Conservation (phyloP, 768 basidiomycete genomes). For the Cantharellus anzutake region DNA sequence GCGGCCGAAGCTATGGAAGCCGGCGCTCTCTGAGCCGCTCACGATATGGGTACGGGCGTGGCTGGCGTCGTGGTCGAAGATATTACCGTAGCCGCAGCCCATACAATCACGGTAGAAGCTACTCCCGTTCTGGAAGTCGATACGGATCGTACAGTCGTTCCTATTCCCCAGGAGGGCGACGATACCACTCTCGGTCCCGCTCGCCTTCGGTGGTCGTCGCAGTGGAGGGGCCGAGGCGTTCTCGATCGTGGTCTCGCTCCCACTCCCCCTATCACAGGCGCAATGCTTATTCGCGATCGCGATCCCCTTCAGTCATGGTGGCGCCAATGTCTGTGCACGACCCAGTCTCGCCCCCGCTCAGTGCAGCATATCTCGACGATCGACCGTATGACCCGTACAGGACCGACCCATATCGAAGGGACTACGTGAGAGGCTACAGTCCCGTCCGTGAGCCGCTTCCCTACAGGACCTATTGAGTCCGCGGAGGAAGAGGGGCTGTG, state of each 20-base stretch:
- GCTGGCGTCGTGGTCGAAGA: slow-evolving; percentile 7
- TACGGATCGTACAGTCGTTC: neutral
- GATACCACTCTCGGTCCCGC: neutral
- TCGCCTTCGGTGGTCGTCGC: slow-evolving; percentile 6
- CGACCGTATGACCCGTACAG: no score
- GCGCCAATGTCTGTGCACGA: no score
- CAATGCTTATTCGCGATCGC: neutral
- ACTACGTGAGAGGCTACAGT: no score
- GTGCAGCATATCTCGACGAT: no score
- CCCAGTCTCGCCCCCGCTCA: no score
- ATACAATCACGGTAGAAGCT: neutral
- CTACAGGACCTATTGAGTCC: no score
- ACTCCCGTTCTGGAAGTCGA: neutral
- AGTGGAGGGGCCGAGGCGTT: neutral
- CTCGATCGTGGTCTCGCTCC: neutral
- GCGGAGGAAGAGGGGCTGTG: no score
- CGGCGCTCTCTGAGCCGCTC: slow-evolving; percentile 6
- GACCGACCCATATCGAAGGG: no score
- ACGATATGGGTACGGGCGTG: slow-evolving; percentile 3
- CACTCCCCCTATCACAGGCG: neutral
- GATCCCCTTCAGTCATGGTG: no score
- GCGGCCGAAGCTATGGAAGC: slow-evolving; percentile 2
- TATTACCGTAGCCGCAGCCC: slow-evolving; percentile 4
- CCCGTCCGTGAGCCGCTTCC: no score
- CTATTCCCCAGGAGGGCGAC: neutral